Evolutionary conservation across 106 monocot genomes (phyloP).

Genomic region (Platanthera zijinensis): DNA sequence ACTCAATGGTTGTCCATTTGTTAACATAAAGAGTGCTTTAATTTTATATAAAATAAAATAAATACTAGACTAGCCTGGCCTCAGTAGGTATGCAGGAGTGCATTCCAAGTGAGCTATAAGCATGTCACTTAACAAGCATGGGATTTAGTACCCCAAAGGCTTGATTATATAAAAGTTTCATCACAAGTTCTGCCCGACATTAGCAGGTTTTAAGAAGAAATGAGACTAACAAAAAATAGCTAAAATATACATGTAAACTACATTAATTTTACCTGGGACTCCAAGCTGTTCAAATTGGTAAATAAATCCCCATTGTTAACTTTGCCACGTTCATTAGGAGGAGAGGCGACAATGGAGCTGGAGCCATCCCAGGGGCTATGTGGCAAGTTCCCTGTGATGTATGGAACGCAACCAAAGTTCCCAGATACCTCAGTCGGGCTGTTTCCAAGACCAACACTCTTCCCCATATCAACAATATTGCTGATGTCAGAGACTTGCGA

Average conservation of each 20-base stretch:
- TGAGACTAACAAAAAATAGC: background rate
- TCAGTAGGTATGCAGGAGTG: too few relatives aligned
- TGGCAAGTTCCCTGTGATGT: conserved; percentile 26
- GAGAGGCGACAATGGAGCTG: conserved; percentile 38
- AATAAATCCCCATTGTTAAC: conserved; percentile 30
- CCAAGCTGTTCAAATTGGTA: conserved; percentile 30
- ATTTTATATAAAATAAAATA: too few relatives aligned
- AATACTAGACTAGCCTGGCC: too few relatives aligned
- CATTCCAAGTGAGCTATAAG: too few relatives aligned
- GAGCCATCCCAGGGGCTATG: conserved; percentile 61
- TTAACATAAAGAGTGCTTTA: too few relatives aligned
- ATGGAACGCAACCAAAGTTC: conserved; percentile 19
- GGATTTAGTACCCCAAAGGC: too few relatives aligned
- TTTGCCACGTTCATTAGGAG: conserved; percentile 27
- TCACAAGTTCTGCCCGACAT: background rate
- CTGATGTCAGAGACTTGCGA: conserved; percentile 57
- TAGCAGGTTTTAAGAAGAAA: background rate
- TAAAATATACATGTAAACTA: background rate
- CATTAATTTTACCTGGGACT: conserved; percentile 27
- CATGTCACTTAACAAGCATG: too few relatives aligned
- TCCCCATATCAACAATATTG: conserved; percentile 30
- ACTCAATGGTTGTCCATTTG: too few relatives aligned
- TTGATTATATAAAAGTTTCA: background rate
- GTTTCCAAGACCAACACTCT: conserved; percentile 19
- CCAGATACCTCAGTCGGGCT: conserved; percentile 29